phyloP scores from a whole-genome alignment of 192 early-diverging fungal species.

The Entrophospora sp. region DNA sequence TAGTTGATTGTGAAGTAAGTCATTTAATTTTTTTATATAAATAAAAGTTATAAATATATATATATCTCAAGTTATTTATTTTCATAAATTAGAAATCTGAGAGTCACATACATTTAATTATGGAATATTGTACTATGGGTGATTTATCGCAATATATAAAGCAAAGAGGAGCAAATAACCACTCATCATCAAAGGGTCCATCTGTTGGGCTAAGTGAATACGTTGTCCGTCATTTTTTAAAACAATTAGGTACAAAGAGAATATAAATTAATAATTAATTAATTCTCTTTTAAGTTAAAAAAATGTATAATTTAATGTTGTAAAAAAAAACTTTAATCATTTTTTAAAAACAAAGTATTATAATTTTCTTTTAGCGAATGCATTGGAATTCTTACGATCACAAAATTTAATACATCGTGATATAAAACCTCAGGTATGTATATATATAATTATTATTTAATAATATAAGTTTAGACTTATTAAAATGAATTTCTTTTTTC shows the following conservation, averaged over 20 bases:
- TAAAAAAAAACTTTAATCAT: not conserved
- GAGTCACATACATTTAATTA: slow-evolving; percentile 89
- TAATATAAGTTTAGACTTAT: slow-evolving; percentile 4
- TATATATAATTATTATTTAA: not conserved
- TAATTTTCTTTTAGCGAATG: slow-evolving; percentile 47
- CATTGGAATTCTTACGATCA: slow-evolving; percentile 80
- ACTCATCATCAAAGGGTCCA: slow-evolving; percentile 39
- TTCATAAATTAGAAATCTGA: slow-evolving; percentile 64
- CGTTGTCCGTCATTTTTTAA: slow-evolving; percentile 77
- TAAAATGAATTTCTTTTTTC: not conserved
- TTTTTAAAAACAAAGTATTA: not conserved
- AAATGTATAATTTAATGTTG: too few relatives aligned
- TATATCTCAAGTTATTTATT: too few relatives aligned
- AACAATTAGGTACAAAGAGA: slow-evolving; percentile 58
- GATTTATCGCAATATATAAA: slow-evolving; percentile 90
- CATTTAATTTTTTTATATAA: not conserved
- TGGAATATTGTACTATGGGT: slow-evolving; percentile 97
- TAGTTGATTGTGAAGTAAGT: slow-evolving; percentile 79
- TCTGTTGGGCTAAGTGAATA: slow-evolving; percentile 73
- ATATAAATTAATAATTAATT: not conserved
- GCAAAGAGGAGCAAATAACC: slow-evolving; percentile 33
- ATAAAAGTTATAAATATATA: too few relatives aligned
- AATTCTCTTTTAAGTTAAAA: too few relatives aligned
- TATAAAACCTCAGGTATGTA: slow-evolving; percentile 85
- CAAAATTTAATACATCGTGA: slow-evolving; percentile 91